A percentile compares a stretch with the other conserved stretches of the same genome.
These are phyloP conservation scores for Candida railenensis DNA, from an alignment of 805 yeast species.

Conservation along the genomic window DNA sequence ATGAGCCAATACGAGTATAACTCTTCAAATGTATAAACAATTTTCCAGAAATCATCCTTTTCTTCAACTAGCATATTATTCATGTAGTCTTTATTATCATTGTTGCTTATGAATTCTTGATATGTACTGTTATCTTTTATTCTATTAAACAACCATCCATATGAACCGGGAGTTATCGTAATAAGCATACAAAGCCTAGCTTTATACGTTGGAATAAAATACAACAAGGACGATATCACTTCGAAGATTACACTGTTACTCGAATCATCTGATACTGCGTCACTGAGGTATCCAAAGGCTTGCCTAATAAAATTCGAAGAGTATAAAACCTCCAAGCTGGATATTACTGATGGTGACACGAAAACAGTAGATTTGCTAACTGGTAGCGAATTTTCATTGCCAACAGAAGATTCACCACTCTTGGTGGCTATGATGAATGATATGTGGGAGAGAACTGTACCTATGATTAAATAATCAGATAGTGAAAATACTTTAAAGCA, in stretches of 20 bases:
- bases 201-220: conserved; percentile 36
- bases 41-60: conserved; percentile 26
- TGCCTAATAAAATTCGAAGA: conserved; percentile 20
- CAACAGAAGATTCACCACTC: neutral
- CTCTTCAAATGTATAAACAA: conserved; percentile 54
- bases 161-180: conserved; percentile 40
- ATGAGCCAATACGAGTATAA: conserved; percentile 64
- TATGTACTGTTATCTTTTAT: conserved; percentile 20
- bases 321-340: conserved; percentile 16
- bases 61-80: neutral
- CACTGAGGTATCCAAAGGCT: conserved; percentile 14
- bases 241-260: conserved; percentile 11
- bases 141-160: conserved; percentile 27
- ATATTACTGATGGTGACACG: conserved; percentile 5
- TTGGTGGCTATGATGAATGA: conserved; percentile 14
- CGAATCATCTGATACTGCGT: conserved; percentile 6
- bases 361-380: conserved; percentile 1
- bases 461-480: conserved; percentile 19
- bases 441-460: conserved; percentile 16
- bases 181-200: conserved; percentile 40
- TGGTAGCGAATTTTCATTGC: neutral
- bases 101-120: conserved; percentile 8
- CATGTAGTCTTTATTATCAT: neutral
- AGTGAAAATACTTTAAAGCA: conserved; percentile 15
- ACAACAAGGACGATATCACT: conserved; percentile 29